Evolutionary conservation across 495 filamentous ascomycete species (phyloP).

Genomic region (Podospora australis): DNA sequence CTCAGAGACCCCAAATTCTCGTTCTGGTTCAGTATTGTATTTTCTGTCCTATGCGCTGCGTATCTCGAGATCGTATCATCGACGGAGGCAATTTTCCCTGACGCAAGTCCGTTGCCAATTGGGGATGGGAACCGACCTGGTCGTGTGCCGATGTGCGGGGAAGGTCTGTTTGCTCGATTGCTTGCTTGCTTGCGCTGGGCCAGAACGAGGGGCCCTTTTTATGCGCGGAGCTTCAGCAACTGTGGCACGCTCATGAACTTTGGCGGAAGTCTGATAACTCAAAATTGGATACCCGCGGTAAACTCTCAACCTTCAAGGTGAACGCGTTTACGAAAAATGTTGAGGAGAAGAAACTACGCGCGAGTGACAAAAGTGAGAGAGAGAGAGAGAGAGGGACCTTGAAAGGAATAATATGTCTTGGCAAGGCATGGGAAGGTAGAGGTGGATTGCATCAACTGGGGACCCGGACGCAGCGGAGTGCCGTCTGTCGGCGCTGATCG

Average conservation of each 20-base stretch:
- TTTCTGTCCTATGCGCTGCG: too few relatives aligned
- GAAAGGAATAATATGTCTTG: conserved; percentile 18
- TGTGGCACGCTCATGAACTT: too few relatives aligned
- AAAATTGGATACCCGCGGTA: too few relatives aligned
- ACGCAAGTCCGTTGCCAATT: background rate
- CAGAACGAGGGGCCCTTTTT: background rate
- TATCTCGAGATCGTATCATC: background rate
- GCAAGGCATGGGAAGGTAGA: conserved; percentile 6
- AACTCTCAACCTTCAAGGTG: too few relatives aligned
- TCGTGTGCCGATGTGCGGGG: background rate
- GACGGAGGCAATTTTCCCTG: background rate
- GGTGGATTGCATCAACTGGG: conserved; percentile 18
- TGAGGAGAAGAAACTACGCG: too few relatives aligned
- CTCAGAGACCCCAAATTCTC: background rate
- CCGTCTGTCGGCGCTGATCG: conserved; percentile 12
- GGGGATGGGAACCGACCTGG: too few relatives aligned
- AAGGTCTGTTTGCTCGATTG: background rate
- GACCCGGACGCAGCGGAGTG: conserved; percentile 8
- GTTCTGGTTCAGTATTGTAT: too few relatives aligned
- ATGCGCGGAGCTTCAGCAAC: too few relatives aligned
- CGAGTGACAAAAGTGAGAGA: too few relatives aligned
- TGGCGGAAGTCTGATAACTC: too few relatives aligned
- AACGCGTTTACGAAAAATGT: too few relatives aligned
- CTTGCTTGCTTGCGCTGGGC: background rate
- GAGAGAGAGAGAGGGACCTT: conserved; percentile 7